Conservation (phyloP, 306 rosid genomes). For the Castanea sativa region DNA sequence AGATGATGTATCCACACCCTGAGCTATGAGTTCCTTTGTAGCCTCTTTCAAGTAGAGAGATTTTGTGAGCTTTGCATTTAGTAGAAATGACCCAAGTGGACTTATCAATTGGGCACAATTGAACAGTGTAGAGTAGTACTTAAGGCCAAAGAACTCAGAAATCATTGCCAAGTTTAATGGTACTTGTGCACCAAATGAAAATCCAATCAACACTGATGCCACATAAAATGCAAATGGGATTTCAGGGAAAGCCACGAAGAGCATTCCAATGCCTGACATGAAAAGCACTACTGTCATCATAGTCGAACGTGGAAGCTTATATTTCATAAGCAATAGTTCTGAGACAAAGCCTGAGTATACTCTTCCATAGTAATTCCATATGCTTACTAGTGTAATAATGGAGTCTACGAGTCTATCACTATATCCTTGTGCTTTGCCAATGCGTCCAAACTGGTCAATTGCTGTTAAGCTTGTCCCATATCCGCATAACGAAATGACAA, state of each 20-base stretch:
- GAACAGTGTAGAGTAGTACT: constrained; percentile 44
- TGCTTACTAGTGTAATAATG: constrained; percentile 39
- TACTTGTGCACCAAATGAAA: constrained; percentile 47
- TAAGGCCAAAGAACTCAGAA: constrained; percentile 53
- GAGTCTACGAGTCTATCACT: constrained; percentile 12
- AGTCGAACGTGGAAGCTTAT: constrained; percentile 35
- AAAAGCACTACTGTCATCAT: constrained; percentile 40
- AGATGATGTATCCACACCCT: constrained; percentile 12
- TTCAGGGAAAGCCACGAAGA: constrained; percentile 42
- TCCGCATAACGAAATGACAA: constrained; percentile 36
- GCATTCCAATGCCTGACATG: constrained; percentile 34
- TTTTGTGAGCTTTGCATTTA: constrained; percentile 39
- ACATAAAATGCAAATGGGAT: constrained; percentile 29
- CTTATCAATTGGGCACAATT: constrained; percentile 42
- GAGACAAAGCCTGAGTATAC: constrained; percentile 47
- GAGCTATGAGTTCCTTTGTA: constrained; percentile 13
- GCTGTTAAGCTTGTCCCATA: constrained; percentile 44
- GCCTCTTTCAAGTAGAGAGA: constrained; percentile 37
- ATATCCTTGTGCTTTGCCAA: constrained; percentile 42
- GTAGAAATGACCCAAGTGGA: constrained; percentile 38
- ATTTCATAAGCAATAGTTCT: constrained; percentile 26
- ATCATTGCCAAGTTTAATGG: constrained; percentile 43
- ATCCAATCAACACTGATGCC: constrained; percentile 42
- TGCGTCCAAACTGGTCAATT: constrained; percentile 40
- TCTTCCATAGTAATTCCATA: constrained; percentile 55